Evolutionary conservation across 768 basidiomycete genomes (phyloP).

Genomic region (Suillus subalutaceus): DNA sequence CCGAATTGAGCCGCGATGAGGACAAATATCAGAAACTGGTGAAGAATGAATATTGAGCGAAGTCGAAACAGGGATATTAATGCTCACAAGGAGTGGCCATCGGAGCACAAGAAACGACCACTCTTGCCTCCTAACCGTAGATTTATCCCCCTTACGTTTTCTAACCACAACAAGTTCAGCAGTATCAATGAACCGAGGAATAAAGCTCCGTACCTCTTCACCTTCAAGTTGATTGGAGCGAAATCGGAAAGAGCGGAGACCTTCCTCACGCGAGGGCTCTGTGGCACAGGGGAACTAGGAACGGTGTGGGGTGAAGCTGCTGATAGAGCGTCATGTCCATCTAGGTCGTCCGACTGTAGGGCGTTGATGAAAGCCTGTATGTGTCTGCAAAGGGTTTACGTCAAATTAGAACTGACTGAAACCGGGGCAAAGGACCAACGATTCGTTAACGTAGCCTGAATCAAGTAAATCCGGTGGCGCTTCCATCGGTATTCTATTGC

Average conservation of each 20-base stretch:
- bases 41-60: constrained; percentile 6
- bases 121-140: constrained; percentile 58
- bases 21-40: constrained; percentile 78
- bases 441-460: constrained; percentile 69
- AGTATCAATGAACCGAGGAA: neutral
- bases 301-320: constrained; percentile 23
- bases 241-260: constrained; percentile 86
- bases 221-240: constrained; percentile 85
- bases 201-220: constrained; percentile 58
- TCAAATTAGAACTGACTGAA: constrained; percentile 4
- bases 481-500: constrained; percentile 16
- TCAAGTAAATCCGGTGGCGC: constrained; percentile 36
- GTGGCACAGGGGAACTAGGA: constrained; percentile 26
- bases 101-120: constrained; percentile 77
- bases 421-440: constrained; percentile 46
- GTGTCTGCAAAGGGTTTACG: constrained; percentile 41
- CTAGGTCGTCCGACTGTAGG: constrained; percentile 59
- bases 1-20: constrained; percentile 87
- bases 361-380: constrained; percentile 82
- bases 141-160: constrained; percentile 38
- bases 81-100: constrained; percentile 82
- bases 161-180: constrained; percentile 23
- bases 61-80: neutral
- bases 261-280: constrained; percentile 65
- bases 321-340: constrained; percentile 22